Base-by-base conservation (phyloP, 768 basidiomycete species). In the Hebeloma cylindrosporum region DNA sequence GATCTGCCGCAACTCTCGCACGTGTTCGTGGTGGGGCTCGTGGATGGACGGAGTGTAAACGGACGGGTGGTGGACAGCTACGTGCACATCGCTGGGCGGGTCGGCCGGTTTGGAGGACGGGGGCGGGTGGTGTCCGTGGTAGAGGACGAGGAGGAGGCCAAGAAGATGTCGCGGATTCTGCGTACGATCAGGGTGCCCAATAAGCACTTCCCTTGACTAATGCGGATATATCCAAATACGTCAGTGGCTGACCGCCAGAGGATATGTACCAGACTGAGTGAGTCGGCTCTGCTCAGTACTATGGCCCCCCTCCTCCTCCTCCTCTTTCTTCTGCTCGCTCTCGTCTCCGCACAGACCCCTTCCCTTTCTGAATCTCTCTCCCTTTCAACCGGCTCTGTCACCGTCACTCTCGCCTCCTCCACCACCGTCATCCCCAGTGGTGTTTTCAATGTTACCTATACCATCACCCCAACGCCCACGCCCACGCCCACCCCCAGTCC, bases 1-100 rank as follows among this genome's bases (percentile, higher is more conserved):
- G 87, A 91, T 65, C 62, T 90, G 40, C 82, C 81, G 7, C 74
- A 73, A 48, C 68, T 90, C 54, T 77, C 78, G 35, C 88, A 89
- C 58, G 87, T 90, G 14, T 88, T 91, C 60, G 67, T 88, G 38
- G 63, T 85, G 33, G 86, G 86, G 3, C 65, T 84, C 2, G 75
- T 79, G 5, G 74, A 77, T 47, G 74, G 69, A 22, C 63, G 55
- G 8, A 64, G 54, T 34, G 66, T 70, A 27, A 67, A 57, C 35
- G 73, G 70, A 22, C 59, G 60, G 52, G 63, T 66, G 8, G 75
- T 78, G 28, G 83, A 85, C 52, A 71, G 70, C 29, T 90, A 90
- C 59, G 48, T 82, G 52, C 88, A 90, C 55, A 65, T 82, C 30
- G 80, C 83, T 4, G 88, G 88, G 10, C 79, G 88, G 9, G 84